Conservation (phyloP, 805 yeast genomes). For the Candida dajiaensis region DNA sequence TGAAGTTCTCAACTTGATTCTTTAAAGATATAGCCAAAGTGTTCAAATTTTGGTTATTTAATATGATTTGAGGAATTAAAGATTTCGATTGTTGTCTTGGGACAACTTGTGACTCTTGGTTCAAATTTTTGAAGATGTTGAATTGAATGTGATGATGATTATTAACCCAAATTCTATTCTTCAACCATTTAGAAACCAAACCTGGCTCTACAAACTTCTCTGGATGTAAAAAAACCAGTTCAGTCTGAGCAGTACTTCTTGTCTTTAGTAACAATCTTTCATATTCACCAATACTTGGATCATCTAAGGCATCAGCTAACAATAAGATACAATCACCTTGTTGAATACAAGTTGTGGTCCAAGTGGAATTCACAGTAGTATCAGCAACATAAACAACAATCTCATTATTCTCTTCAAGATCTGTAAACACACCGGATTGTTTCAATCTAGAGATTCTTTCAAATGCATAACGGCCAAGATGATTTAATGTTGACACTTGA, state of each 20-base stretch:
- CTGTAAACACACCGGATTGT: slow-evolving; percentile 84
- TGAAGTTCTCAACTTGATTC: slow-evolving; percentile 31
- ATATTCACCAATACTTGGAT: slow-evolving; percentile 76
- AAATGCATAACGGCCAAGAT: slow-evolving; percentile 88
- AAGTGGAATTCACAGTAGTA: slow-evolving; percentile 70
- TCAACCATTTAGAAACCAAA: slow-evolving; percentile 77
- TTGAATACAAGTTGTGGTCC: slow-evolving; percentile 90
- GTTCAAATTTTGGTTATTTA: slow-evolving; percentile 12
- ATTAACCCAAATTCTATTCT: slow-evolving; percentile 83
- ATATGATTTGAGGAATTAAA: slow-evolving; percentile 3
- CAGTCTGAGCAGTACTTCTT: slow-evolving; percentile 83
- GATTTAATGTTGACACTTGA: slow-evolving; percentile 72
- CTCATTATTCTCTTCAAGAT: slow-evolving; percentile 82
- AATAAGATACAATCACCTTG: slow-evolving; percentile 94
- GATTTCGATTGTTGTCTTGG: background rate
- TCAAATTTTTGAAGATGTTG: slow-evolving; percentile 25
- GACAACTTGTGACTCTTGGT: background rate
- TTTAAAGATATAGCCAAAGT: slow-evolving; percentile 24
- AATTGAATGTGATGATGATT: slow-evolving; percentile 90
- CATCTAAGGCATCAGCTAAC: slow-evolving; percentile 75
- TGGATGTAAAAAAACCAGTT: slow-evolving; percentile 76
- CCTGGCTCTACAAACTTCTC: slow-evolving; percentile 84
- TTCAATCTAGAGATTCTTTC: slow-evolving; percentile 81
- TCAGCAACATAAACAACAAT: slow-evolving; percentile 90
- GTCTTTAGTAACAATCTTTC: slow-evolving; percentile 70